phyloP scores from a whole-genome alignment of 2,329 filamentous ascomycete genomes.

The Clonostachys rosea region DNA sequence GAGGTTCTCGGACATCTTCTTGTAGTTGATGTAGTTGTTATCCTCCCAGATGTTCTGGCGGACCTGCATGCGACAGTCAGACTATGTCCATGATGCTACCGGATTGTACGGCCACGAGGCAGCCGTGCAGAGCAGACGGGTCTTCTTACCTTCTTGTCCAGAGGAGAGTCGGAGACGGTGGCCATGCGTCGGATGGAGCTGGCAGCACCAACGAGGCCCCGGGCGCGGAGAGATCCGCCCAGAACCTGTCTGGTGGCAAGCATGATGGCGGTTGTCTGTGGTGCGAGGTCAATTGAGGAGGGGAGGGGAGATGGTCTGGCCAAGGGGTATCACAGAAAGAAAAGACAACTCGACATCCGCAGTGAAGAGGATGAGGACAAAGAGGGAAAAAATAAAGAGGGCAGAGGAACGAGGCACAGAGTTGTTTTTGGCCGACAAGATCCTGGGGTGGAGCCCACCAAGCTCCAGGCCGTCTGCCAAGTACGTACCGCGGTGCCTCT shows the following conservation, averaged over 20 bases:
- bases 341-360: conserved; percentile 8
- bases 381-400: conserved; percentile 14
- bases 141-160: conserved; percentile 75
- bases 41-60: conserved; percentile 97
- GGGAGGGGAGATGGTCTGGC: conserved; percentile 6
- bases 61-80: conserved; percentile 40
- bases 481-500: neutral
- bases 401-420: conserved; percentile 12
- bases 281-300: conserved; percentile 5
- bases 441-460: conserved; percentile 9
- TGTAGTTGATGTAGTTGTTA: conserved; percentile 98
- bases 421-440: conserved; percentile 13
- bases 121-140: neutral
- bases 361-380: conserved; percentile 17
- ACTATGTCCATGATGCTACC: neutral
- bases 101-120: neutral
- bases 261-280: conserved; percentile 40
- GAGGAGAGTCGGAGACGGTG: conserved; percentile 77
- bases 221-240: conserved; percentile 60
- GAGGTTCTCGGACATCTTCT: conserved; percentile 99
- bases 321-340: conserved; percentile 10
- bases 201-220: conserved; percentile 49
- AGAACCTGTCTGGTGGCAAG: conserved; percentile 68
- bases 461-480: conserved; percentile 7
- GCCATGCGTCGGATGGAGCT: conserved; percentile 70